Conservation (phyloP, 2,329 filamentous ascomycete genomes). For the Pseudogymnoascus sp. region DNA sequence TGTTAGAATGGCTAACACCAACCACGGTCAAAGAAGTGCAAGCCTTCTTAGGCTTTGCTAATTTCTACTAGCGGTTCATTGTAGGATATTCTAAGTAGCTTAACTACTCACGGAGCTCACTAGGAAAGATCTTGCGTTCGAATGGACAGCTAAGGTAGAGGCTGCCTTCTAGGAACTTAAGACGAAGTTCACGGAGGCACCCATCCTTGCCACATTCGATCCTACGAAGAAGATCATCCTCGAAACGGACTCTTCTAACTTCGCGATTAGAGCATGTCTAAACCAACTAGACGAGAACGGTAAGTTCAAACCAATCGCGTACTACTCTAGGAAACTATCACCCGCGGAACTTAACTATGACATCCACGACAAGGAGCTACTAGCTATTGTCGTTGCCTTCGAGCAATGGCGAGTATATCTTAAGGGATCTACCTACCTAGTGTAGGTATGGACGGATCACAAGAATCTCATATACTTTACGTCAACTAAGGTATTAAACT, state of each 20-base stretch:
- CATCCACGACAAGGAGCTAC: conserved; percentile 30
- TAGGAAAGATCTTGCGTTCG: background rate
- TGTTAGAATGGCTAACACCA: conserved; percentile 16
- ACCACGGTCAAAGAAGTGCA: conserved; percentile 19
- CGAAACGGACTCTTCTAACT: background rate
- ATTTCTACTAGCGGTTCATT: conserved; percentile 29
- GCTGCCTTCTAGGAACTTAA: background rate
- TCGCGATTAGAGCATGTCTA: background rate
- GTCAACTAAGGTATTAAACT: conserved; percentile 16
- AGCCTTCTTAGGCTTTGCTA: conserved; percentile 25
- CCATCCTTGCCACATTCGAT: background rate
- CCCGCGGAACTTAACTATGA: conserved; percentile 24
- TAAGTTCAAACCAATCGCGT: background rate
- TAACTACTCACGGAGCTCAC: background rate
- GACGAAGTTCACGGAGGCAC: background rate
- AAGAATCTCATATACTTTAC: conserved; percentile 24
- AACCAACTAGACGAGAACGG: background rate
- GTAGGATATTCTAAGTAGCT: conserved; percentile 16
- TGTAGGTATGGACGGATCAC: conserved; percentile 20
- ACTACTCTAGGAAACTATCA: background rate
- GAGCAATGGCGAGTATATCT: conserved; percentile 21
- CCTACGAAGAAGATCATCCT: background rate
- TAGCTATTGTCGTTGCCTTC: conserved; percentile 25
- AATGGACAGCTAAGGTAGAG: background rate
- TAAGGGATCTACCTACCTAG: conserved; percentile 5